Conservation (phyloP, 2,329 filamentous ascomycete species). For the Monosporascus ibericus region DNA sequence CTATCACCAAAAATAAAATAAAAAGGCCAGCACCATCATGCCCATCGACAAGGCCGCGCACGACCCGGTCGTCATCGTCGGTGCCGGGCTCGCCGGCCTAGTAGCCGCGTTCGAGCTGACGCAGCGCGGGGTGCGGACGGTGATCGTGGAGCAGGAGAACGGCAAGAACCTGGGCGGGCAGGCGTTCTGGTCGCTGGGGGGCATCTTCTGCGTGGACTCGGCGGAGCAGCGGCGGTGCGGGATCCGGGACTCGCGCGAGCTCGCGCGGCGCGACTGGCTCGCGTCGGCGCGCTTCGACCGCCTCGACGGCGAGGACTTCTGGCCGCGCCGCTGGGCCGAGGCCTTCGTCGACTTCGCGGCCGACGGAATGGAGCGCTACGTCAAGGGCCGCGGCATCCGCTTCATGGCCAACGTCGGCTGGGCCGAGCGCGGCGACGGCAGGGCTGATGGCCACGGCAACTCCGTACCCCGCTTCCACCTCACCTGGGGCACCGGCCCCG, state of each 20-base stretch:
- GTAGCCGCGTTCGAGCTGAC: conserved; percentile 53
- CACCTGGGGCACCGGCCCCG: conserved; percentile 56
- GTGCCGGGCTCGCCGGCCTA: conserved; percentile 52
- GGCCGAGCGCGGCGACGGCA: conserved; percentile 54
- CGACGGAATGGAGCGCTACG: conserved; percentile 52
- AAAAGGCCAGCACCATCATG: neutral
- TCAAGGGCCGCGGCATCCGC: conserved; percentile 45
- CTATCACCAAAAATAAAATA: neutral
- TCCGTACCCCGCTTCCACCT: conserved; percentile 58
- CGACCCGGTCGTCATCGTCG: conserved; percentile 48
- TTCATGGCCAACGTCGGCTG: conserved; percentile 52
- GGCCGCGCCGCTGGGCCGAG: conserved; percentile 57
- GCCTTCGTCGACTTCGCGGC: conserved; percentile 58
- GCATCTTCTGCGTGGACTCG: conserved; percentile 54
- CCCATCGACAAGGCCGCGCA: neutral
- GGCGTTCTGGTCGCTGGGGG: conserved; percentile 59
- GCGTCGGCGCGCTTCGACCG: conserved; percentile 53
- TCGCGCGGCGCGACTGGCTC: conserved; percentile 55
- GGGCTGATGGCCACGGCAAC: conserved; percentile 53
- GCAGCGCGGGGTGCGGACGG: conserved; percentile 39
- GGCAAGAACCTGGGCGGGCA: conserved; percentile 52
- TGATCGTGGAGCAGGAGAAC: conserved; percentile 55
- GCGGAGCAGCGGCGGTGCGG: conserved; percentile 50
- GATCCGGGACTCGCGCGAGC: conserved; percentile 50
- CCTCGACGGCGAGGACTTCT: conserved; percentile 42